A percentile compares a stretch with the other conserved stretches of the same genome.
Conservation (phyloP, 345 rosid genomes). For the Melaleuca alternifolia region DNA sequence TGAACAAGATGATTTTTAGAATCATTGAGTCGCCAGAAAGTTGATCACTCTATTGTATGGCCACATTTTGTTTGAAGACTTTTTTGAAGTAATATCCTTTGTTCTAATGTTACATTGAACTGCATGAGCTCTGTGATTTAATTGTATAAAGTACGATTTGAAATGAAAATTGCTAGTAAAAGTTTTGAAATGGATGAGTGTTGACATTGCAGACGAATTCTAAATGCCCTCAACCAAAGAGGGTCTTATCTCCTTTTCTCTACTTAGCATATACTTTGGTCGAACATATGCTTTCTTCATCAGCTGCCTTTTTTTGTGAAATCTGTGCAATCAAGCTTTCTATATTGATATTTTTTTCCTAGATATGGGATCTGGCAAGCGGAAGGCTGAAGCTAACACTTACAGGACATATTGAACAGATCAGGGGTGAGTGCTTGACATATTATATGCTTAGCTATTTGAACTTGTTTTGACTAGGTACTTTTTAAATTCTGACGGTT, state of each 20-base stretch:
- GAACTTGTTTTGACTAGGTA: neutral
- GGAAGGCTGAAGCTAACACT: constrained; percentile 89
- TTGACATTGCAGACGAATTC: neutral
- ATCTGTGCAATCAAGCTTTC: neutral
- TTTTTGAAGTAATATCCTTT: neutral
- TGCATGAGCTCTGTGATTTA: neutral
- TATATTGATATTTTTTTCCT: constrained; percentile 2
- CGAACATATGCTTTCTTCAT: neutral
- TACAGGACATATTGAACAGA: constrained; percentile 94
- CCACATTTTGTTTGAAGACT: neutral
- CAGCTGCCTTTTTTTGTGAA: neutral
- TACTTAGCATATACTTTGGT: neutral
- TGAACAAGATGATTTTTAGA: neutral
- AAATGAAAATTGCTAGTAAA: neutral
- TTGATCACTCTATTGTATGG: neutral
- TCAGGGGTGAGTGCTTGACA: constrained; percentile 53
- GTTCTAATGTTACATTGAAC: neutral
- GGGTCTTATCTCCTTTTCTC: neutral
- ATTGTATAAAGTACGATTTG: neutral
- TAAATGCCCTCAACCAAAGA: neutral
- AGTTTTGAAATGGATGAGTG: neutral
- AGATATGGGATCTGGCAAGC: constrained; percentile 97
- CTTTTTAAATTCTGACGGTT: neutral
- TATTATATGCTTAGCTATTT: neutral
- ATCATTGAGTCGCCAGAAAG: neutral